These are phyloP conservation scores for Starmera stellimalicola DNA, from an alignment of 1,139 yeast species.

Conservation along the genomic window DNA sequence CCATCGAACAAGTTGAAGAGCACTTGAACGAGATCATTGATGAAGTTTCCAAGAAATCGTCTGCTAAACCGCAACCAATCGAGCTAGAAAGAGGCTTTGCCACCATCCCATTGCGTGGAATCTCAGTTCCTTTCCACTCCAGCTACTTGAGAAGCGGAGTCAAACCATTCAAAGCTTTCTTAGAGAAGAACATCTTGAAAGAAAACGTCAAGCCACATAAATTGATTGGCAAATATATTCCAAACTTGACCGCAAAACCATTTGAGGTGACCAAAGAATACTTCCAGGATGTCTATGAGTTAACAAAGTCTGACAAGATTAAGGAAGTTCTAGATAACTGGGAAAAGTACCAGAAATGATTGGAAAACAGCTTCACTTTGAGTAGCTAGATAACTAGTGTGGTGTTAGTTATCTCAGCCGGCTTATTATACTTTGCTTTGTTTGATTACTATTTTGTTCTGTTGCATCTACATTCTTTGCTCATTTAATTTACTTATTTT, in stretches of 20 bases:
- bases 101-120: constrained; percentile 95
- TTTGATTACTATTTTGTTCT: background rate
- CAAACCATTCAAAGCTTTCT: constrained; percentile 96
- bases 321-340: constrained; percentile 87
- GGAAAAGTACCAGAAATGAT: constrained; percentile 54
- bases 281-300: constrained; percentile 87
- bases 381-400: constrained; percentile 4
- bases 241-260: constrained; percentile 97
- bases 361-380: background rate
- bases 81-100: constrained; percentile 97
- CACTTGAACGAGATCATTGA: constrained; percentile 81
- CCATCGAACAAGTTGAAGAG: constrained; percentile 79
- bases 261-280: constrained; percentile 92
- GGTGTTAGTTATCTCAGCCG: constrained; percentile 6
- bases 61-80: constrained; percentile 91
- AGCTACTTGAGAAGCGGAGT: constrained; percentile 97
- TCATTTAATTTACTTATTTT: constrained; percentile 1
- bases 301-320: constrained; percentile 88
- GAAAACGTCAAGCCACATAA: constrained; percentile 93
- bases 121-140: constrained; percentile 98
- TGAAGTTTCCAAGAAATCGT: constrained; percentile 73
- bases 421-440: too few relatives aligned
- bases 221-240: constrained; percentile 90
- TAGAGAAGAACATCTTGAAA: constrained; percentile 90
- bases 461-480: background rate